phyloP scores from a whole-genome alignment of 768 basidiomycete species.

The Leccinum fibrillosum region DNA sequence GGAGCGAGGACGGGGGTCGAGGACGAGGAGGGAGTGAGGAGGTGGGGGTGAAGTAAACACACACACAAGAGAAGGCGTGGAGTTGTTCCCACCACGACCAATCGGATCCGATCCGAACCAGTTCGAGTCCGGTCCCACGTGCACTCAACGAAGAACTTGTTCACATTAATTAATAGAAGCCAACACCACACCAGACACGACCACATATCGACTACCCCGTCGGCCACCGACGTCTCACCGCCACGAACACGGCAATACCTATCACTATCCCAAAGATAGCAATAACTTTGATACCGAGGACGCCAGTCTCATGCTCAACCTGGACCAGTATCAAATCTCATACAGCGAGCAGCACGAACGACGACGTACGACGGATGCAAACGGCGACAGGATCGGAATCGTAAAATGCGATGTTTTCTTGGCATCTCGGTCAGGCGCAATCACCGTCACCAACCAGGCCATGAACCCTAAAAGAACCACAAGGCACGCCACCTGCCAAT shows the following conservation, averaged over 20 bases:
- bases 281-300: conserved; percentile 49
- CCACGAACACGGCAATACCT: conserved; percentile 40
- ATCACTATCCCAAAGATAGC: conserved; percentile 37
- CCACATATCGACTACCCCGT: background rate
- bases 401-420: conserved; percentile 58
- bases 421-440: conserved; percentile 12
- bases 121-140: conserved; percentile 13
- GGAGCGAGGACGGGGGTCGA: conserved; percentile 1
- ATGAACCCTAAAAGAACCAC: conserved; percentile 21
- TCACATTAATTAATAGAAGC: background rate
- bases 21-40: background rate
- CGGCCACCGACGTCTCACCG: conserved; percentile 36
- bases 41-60: conserved; percentile 2
- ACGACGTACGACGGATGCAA: conserved; percentile 62
- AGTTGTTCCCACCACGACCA: conserved; percentile 28
- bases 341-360: background rate
- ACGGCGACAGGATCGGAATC: conserved; percentile 75
- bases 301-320: conserved; percentile 75
- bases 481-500: conserved; percentile 19
- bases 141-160: background rate
- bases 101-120: conserved; percentile 16
- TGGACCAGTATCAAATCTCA: conserved; percentile 24
- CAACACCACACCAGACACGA: background rate
- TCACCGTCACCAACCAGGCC: conserved; percentile 18
- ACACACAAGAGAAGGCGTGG: conserved; percentile 1